Conservation (phyloP, 108 stramenopile species). For the Tribonema minus region DNA sequence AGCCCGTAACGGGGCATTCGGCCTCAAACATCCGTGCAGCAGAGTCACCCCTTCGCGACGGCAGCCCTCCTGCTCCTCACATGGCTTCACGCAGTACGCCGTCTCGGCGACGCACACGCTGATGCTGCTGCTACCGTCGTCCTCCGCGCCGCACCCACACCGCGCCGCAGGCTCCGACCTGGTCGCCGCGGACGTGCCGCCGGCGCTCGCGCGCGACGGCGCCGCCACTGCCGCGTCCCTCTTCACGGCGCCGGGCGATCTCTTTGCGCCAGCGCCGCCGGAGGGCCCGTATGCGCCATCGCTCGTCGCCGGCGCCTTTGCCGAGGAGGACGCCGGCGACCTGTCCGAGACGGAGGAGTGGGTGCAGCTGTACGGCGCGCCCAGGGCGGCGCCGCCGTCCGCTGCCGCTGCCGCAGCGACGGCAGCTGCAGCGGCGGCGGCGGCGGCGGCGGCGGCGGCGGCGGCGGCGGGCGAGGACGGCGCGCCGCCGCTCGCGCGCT, state of each 20-base stretch:
- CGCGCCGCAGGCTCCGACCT: no score
- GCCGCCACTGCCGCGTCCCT: neutral
- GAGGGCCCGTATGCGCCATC: neutral
- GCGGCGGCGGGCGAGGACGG: neutral
- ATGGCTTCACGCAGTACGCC: no score
- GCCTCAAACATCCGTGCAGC: no score
- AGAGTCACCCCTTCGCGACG: no score
- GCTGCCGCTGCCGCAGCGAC: neutral
- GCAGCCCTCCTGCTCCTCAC: no score
- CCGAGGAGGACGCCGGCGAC: neutral
- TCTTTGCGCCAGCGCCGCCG: neutral
- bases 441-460: neutral
- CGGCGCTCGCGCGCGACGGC: neutral
- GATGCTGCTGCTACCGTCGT: no score
- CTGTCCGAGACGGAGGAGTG: constrained; percentile 29
- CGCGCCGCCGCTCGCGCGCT: neutral
- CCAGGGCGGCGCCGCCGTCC: neutral
- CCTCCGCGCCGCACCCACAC: no score
- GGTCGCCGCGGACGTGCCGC: neutral
- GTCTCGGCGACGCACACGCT: no score
- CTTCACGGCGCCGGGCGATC: no score
- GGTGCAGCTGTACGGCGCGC: constrained; percentile 24
- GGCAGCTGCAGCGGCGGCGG: neutral
- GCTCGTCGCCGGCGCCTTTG: neutral
- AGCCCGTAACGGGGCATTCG: no score